A percentile compares a stretch with the other conserved stretches of the same genome.
Conservation (phyloP, 2,329 filamentous ascomycete genomes). For the Berkeleyomyces basicola region DNA sequence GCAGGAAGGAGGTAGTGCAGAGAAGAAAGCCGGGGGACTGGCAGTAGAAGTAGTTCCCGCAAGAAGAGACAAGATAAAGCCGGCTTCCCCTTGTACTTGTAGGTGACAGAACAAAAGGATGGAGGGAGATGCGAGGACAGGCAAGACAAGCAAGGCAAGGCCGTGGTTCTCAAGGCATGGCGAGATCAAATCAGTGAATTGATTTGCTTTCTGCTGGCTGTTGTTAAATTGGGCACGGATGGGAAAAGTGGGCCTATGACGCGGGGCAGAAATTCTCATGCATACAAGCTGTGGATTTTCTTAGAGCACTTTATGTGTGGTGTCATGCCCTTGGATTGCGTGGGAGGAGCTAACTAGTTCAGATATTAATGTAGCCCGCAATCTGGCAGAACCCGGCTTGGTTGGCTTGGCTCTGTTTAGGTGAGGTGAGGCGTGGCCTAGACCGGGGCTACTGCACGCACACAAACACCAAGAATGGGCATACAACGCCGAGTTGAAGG, state of each 20-base stretch:
- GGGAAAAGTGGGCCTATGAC: background rate
- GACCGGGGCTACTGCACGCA: background rate
- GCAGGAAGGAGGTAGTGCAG: background rate
- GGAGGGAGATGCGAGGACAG: background rate
- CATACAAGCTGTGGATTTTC: background rate
- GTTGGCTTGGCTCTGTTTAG: too few relatives aligned
- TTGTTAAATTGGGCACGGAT: constrained; percentile 1
- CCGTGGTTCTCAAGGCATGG: background rate
- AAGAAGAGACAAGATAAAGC: background rate
- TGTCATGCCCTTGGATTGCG: too few relatives aligned
- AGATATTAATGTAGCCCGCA: too few relatives aligned
- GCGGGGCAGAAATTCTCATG: constrained; percentile 2
- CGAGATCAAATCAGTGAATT: background rate
- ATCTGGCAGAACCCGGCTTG: too few relatives aligned
- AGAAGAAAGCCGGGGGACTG: background rate
- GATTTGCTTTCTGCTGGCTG: background rate
- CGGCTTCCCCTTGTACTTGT: background rate
- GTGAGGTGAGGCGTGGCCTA: too few relatives aligned
- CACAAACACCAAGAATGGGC: background rate
- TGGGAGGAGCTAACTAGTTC: too few relatives aligned
- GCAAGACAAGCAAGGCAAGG: background rate
- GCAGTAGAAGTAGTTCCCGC: constrained; percentile 1
- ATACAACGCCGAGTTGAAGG: background rate
- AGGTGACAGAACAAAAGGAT: too few relatives aligned
- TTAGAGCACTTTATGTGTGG: background rate